phyloP scores from a whole-genome alignment of 495 filamentous ascomycete species.

The Talaromyces ruber region DNA sequence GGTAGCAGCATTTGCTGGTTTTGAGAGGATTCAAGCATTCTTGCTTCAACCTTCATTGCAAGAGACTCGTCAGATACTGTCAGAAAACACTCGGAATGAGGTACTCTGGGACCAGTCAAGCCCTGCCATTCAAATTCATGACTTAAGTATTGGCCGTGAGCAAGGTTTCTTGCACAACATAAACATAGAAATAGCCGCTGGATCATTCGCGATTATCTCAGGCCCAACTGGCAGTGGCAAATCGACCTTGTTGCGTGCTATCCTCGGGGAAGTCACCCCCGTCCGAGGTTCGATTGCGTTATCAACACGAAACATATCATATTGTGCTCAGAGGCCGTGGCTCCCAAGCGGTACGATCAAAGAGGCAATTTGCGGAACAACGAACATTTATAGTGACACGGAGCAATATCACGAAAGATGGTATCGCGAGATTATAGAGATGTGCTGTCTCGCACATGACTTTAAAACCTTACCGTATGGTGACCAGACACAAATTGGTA shows the following conservation, averaged over 20 bases:
- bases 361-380: constrained; percentile 23
- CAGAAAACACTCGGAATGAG: not conserved
- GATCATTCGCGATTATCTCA: constrained; percentile 26
- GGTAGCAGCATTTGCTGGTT: constrained; percentile 35
- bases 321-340: constrained; percentile 30
- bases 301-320: constrained; percentile 20
- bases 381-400: constrained; percentile 12
- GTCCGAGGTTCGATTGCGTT: constrained; percentile 15
- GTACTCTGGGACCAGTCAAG: not conserved
- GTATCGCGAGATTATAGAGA: constrained; percentile 38
- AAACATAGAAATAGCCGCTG: not conserved
- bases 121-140: not conserved
- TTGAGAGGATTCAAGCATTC: constrained; percentile 43
- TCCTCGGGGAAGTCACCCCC: constrained; percentile 36
- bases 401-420: constrained; percentile 19
- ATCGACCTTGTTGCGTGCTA: constrained; percentile 33
- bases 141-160: not conserved
- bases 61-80: constrained; percentile 3
- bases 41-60: constrained; percentile 12
- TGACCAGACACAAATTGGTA: constrained; percentile 40
- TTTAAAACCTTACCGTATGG: constrained; percentile 31
- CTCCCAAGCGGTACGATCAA: constrained; percentile 32
- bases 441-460: constrained; percentile 39
- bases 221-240: constrained; percentile 44
- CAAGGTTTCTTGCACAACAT: not conserved